Conservation (phyloP, 2,329 filamentous ascomycete genomes). For the Aureobasidium sp. region DNA sequence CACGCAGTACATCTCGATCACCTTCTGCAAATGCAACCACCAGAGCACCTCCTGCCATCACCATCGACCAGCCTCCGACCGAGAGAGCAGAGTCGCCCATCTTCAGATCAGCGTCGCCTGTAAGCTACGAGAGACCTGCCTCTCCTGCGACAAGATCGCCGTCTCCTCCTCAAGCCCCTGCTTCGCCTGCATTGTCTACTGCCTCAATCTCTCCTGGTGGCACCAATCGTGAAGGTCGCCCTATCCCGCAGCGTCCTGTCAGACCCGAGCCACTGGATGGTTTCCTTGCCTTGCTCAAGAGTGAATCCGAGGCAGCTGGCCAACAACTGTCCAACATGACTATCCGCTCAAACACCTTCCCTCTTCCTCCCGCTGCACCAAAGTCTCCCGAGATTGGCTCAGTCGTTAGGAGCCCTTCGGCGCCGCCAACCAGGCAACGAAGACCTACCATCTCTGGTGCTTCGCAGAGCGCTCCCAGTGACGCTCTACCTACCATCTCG, state of each 20-base stretch:
- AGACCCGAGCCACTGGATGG: conserved; percentile 20
- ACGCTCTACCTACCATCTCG: background rate
- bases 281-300: conserved; percentile 14
- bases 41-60: background rate
- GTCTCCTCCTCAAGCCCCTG: background rate
- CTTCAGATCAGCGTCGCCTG: background rate
- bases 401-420: conserved; percentile 7
- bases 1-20: background rate
- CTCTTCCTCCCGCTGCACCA: background rate
- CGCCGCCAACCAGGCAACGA: conserved; percentile 1
- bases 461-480: background rate
- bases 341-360: conserved; percentile 13
- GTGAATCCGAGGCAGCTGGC: conserved; percentile 6
- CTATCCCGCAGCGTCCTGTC: conserved; percentile 24
- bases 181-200: background rate
- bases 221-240: conserved; percentile 12
- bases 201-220: background rate
- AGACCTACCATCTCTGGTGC: conserved; percentile 8
- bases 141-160: background rate
- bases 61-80: background rate
- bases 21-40: background rate
- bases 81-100: background rate
- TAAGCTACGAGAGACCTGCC: background rate
- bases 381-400: background rate
- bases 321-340: conserved; percentile 6